A percentile compares a stretch with the other conserved stretches of the same genome.
These are phyloP conservation scores for Crithidia sp. DNA, from an alignment of 208 protist species.

Conservation along the genomic window DNA sequence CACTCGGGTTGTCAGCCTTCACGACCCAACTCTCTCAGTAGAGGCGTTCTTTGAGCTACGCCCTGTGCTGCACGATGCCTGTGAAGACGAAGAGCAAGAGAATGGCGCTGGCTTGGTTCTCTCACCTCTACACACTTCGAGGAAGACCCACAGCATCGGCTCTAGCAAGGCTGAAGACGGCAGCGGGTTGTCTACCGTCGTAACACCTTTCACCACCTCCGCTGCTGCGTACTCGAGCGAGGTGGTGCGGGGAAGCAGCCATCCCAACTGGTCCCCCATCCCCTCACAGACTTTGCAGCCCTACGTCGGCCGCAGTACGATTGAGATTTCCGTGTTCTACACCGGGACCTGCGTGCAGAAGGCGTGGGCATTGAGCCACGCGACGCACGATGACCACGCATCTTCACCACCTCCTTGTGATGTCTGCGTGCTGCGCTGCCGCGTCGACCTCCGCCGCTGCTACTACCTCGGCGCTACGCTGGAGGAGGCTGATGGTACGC, in stretches of 20 bases:
- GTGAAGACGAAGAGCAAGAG: not conserved
- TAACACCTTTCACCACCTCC: too few relatives aligned
- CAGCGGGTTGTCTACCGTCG: too few relatives aligned
- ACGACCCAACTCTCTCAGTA: conserved; percentile 20
- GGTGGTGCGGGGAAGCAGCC: conserved; percentile 25
- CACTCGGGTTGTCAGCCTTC: conserved; percentile 10
- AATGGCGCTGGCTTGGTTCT: not conserved
- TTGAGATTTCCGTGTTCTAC: conserved; percentile 30
- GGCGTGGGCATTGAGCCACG: not conserved
- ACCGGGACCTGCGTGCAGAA: conserved; percentile 16
- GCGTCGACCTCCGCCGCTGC: conserved; percentile 44
- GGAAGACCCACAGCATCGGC: not conserved
- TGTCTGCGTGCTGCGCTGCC: conserved; percentile 37
- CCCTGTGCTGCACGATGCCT: not conserved
- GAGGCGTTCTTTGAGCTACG: conserved; percentile 17
- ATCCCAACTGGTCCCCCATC: conserved; percentile 31
- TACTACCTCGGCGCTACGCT: conserved; percentile 51
- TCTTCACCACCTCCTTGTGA: not conserved
- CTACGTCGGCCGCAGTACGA: not conserved
- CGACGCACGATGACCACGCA: too few relatives aligned
- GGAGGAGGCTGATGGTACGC: conserved; percentile 40
- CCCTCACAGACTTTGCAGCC: conserved; percentile 2
- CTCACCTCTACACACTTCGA: not conserved
- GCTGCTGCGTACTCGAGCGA: conserved; percentile 25
- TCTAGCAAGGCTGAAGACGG: too few relatives aligned